phyloP scores from a whole-genome alignment of 1,139 yeast species.

The Schwanniomyces etchellsii region DNA sequence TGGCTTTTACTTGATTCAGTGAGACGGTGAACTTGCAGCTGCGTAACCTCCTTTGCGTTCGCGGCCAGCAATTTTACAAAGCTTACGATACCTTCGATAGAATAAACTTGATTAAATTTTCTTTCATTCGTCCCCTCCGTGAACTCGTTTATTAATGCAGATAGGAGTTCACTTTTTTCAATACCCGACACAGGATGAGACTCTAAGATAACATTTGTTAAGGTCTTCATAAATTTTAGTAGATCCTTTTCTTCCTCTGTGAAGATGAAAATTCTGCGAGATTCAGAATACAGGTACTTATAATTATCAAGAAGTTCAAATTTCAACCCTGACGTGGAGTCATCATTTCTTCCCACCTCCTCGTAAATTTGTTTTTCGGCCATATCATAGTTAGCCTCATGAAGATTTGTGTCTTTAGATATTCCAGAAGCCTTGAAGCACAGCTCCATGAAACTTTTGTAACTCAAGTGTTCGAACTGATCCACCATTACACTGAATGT shows the following conservation, averaged over 20 bases:
- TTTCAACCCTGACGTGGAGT: conserved; percentile 7
- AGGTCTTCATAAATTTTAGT: conserved; percentile 5
- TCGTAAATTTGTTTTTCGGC: background rate
- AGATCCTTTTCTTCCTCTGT: conserved; percentile 9
- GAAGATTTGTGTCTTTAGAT: background rate
- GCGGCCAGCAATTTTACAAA: conserved; percentile 4
- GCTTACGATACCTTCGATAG: conserved; percentile 7
- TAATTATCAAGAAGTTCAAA: conserved; percentile 1
- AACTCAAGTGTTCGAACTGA: conserved; percentile 1
- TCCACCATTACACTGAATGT: conserved; percentile 2
- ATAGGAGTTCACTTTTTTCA: conserved; percentile 6
- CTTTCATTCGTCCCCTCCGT: conserved; percentile 10
- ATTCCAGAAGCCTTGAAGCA: conserved; percentile 3
- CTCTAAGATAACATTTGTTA: conserved; percentile 5
- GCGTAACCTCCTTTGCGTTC: conserved; percentile 5
- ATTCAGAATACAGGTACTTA: conserved; percentile 9
- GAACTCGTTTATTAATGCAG: conserved; percentile 7
- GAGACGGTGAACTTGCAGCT: too few species aligned
- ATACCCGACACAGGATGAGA: conserved; percentile 4
- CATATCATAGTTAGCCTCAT: background rate
- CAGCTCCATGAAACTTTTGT: conserved; percentile 1
- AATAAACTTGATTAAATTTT: conserved; percentile 9
- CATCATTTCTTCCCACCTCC: conserved; percentile 3
- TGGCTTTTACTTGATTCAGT: too few species aligned
- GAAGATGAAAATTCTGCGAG: conserved; percentile 6